Evolutionary conservation across 2,329 filamentous ascomycete species (phyloP).

Genomic region (Xylaria sp.): DNA sequence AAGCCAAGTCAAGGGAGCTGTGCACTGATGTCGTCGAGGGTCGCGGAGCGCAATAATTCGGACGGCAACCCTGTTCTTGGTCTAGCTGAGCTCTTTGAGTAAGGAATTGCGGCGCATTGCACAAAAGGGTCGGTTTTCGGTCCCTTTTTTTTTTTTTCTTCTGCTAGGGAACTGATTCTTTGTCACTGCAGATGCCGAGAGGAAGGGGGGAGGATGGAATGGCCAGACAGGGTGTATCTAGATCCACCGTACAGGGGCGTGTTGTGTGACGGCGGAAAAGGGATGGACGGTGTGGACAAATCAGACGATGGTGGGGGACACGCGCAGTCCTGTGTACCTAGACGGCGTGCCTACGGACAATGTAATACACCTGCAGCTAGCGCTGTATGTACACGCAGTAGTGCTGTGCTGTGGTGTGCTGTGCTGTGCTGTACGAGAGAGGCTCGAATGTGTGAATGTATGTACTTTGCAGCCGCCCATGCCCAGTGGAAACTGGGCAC

Average conservation of each 20-base stretch:
- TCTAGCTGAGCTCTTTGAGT: conserved; percentile 16
- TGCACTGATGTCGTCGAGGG: conserved; percentile 26
- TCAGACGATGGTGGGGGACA: conserved; percentile 13
- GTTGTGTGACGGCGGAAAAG: conserved; percentile 13
- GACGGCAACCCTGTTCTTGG: conserved; percentile 20
- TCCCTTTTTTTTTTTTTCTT: neutral
- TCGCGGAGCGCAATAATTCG: conserved; percentile 21
- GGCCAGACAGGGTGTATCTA: neutral
- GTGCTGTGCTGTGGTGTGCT: too few species aligned
- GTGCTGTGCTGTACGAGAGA: too few species aligned
- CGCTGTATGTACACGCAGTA: too few species aligned
- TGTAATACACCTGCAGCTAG: too few species aligned
- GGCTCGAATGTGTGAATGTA: too few species aligned
- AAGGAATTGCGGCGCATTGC: conserved; percentile 17
- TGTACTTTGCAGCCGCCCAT: too few species aligned
- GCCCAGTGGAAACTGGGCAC: neutral
- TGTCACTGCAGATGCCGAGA: conserved; percentile 10
- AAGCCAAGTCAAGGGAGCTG: conserved; percentile 23
- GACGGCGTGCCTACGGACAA: too few species aligned
- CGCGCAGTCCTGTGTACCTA: conserved; percentile 3
- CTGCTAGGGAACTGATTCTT: conserved; percentile 16
- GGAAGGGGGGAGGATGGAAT: conserved; percentile 11
- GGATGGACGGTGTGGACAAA: conserved; percentile 21
- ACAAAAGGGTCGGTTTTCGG: neutral
- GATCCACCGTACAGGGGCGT: neutral